Conservation (phyloP, 352 stramenopile species). For the Phytopythium montanum region DNA sequence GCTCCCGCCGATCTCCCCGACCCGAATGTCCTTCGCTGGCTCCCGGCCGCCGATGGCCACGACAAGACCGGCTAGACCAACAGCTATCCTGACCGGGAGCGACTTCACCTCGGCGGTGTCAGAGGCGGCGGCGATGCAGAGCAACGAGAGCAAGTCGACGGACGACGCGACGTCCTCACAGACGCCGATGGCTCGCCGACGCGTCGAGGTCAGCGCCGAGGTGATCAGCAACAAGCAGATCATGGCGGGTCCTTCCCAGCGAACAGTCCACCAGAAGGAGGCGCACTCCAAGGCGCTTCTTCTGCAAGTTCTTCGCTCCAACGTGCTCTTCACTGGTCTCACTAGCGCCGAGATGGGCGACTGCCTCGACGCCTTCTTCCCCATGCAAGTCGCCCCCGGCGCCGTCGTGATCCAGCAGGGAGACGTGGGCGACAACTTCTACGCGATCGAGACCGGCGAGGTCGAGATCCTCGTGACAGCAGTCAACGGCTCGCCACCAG, state of each 20-base stretch:
- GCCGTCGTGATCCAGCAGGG: conserved; percentile 64
- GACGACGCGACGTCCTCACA: not conserved
- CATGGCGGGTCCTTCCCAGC: conserved; percentile 36
- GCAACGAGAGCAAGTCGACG: not conserved
- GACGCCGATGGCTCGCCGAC: conserved; percentile 16
- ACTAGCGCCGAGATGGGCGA: conserved; percentile 50
- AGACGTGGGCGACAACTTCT: conserved; percentile 78
- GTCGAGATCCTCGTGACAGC: conserved; percentile 70
- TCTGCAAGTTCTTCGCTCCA: conserved; percentile 63
- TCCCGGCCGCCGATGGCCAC: not conserved
- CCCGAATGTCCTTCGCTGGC: conserved; percentile 1
- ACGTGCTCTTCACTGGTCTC: conserved; percentile 69
- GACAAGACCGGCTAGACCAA: not conserved
- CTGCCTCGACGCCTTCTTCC: conserved; percentile 75
- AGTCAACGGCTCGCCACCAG: conserved; percentile 39
- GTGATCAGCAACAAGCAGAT: conserved; percentile 74
- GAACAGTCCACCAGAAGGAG: conserved; percentile 58
- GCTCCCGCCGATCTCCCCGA: not conserved
- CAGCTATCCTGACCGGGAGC: conserved; percentile 1
- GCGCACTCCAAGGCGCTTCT: conserved; percentile 51
- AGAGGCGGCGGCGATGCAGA: not conserved
- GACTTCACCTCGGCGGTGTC: not conserved
- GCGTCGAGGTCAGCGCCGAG: conserved; percentile 75
- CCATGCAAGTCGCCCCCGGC: conserved; percentile 35
- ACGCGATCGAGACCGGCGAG: conserved; percentile 55